Percentiles rank a stretch among this genome's conserved stretches.
These are phyloP conservation scores for Penicillium salamii DNA, from an alignment of 495 filamentous ascomycete genomes.

Conservation along the genomic window DNA sequence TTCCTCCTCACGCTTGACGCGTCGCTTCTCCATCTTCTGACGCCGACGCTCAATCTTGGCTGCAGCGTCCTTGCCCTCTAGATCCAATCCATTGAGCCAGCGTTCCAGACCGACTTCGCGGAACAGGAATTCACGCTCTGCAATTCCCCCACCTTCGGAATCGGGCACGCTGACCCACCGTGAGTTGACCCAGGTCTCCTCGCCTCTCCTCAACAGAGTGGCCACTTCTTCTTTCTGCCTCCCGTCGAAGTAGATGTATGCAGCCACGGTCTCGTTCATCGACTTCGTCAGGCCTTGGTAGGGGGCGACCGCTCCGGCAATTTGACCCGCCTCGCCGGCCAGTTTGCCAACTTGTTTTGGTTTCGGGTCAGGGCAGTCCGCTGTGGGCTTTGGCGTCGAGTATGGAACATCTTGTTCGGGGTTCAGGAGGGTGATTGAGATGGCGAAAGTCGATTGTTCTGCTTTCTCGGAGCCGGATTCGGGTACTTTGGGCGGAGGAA, in stretches of 20 bases:
- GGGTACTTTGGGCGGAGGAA: conserved; percentile 79
- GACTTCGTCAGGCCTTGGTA: conserved; percentile 88
- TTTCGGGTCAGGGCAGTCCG: conserved; percentile 68
- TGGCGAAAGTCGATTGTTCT: conserved; percentile 90
- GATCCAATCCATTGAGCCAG: conserved; percentile 91
- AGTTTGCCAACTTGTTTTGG: conserved; percentile 74
- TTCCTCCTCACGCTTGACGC: conserved; percentile 55
- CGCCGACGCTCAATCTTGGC: conserved; percentile 85
- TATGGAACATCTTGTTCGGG: conserved; percentile 86
- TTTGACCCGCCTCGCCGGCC: conserved; percentile 55
- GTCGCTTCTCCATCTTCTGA: conserved; percentile 84
- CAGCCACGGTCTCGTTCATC: conserved; percentile 92
- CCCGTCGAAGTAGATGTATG: conserved; percentile 99
- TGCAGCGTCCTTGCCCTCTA: conserved; percentile 82
- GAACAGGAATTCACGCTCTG: conserved; percentile 96
- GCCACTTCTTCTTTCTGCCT: conserved; percentile 95
- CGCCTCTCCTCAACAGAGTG: conserved; percentile 84
- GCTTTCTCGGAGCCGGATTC: conserved; percentile 64
- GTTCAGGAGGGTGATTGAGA: conserved; percentile 93
- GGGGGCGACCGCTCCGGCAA: conserved; percentile 61
- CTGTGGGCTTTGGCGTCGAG: conserved; percentile 72
- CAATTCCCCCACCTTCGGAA: conserved; percentile 87
- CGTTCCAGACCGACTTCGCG: conserved; percentile 94
- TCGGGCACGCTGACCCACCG: conserved; percentile 93
- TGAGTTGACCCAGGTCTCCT: conserved; percentile 99